Evolutionary conservation across 139 green algal species (phyloP).

Genomic region (Auxenochlorella pyrenoidosa): DNA sequence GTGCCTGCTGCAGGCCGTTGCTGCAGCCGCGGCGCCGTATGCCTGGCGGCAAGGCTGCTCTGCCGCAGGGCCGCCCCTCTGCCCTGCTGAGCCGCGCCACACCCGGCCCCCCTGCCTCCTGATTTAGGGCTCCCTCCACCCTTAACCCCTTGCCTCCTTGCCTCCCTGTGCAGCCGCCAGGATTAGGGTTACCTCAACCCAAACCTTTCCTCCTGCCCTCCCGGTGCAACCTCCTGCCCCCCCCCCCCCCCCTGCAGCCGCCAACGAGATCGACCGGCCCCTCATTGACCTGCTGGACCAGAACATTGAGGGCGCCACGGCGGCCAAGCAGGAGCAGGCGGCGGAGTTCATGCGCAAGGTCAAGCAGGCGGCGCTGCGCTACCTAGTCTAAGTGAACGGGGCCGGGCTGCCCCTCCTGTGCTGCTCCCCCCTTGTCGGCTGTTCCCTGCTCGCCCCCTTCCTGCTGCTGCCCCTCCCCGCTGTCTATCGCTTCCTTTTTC

Average conservation of each 20-base stretch:
- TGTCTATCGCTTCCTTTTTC: neutral
- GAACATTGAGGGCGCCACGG: slow-evolving; percentile 81
- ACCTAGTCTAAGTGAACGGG: slow-evolving; percentile 62
- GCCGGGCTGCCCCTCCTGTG: too few relatives aligned
- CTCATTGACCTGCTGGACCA: slow-evolving; percentile 85
- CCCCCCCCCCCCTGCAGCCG: neutral
- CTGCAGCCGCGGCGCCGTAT: too few relatives aligned
- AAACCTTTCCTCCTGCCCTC: neutral
- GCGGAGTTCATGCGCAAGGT: slow-evolving; percentile 89
- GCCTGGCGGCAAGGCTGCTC: too few relatives aligned
- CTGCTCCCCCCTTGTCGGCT: too few relatives aligned
- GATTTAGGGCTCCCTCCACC: too few relatives aligned
- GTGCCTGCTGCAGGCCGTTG: too few relatives aligned
- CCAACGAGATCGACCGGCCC: slow-evolving; percentile 35
- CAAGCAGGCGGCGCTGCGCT: slow-evolving; percentile 67
- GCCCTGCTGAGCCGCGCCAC: too few relatives aligned
- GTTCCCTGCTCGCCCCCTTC: too few relatives aligned
- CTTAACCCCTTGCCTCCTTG: neutral
- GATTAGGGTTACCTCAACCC: too few relatives aligned
- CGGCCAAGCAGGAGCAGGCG: slow-evolving; percentile 67
- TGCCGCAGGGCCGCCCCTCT: too few relatives aligned
- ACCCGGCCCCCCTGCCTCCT: too few relatives aligned
- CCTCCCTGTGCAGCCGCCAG: neutral
- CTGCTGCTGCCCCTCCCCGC: neutral
- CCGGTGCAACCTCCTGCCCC: neutral